phyloP scores from a whole-genome alignment of 768 basidiomycete species.

The Strobilomyces confusus region DNA sequence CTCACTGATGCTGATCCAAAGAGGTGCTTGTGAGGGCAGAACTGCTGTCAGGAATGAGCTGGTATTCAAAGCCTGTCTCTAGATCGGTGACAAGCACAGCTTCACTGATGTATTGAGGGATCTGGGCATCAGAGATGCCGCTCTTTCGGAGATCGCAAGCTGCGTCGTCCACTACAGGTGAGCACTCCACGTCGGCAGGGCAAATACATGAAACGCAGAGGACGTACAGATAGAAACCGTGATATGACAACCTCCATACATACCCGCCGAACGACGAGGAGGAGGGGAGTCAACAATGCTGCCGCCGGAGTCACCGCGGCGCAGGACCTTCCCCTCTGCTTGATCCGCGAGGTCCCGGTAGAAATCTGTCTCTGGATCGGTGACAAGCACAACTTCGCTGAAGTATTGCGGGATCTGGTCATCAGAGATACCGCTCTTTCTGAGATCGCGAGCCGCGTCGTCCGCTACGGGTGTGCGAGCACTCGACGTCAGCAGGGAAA shows the following conservation, averaged over 20 bases:
- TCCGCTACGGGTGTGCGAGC: background rate
- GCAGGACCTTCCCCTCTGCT: too few relatives aligned
- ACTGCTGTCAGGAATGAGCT: constrained; percentile 3
- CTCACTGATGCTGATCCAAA: too few relatives aligned
- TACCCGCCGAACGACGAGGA: background rate
- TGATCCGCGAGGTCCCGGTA: too few relatives aligned
- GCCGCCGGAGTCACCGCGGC: too few relatives aligned
- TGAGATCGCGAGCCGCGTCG: background rate
- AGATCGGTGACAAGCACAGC: constrained; percentile 1
- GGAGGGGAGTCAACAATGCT: too few relatives aligned
- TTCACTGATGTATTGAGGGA: constrained; percentile 3
- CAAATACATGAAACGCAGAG: too few relatives aligned
- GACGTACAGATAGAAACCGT: constrained; percentile 2
- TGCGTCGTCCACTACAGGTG: background rate
- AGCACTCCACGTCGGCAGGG: too few relatives aligned
- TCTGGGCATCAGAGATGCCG: constrained; percentile 2
- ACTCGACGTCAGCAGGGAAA: too few relatives aligned
- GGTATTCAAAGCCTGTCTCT: constrained; percentile 6
- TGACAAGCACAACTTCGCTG: background rate
- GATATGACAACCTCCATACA: background rate
- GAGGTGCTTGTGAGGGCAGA: too few relatives aligned
- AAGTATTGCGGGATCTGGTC: constrained; percentile 5
- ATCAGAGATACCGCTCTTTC: background rate
- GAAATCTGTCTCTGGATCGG: constrained; percentile 7
- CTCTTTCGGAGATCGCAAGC: background rate